phyloP scores from a whole-genome alignment of 2,329 filamentous ascomycete genomes.

The Beauveria bassiana region DNA sequence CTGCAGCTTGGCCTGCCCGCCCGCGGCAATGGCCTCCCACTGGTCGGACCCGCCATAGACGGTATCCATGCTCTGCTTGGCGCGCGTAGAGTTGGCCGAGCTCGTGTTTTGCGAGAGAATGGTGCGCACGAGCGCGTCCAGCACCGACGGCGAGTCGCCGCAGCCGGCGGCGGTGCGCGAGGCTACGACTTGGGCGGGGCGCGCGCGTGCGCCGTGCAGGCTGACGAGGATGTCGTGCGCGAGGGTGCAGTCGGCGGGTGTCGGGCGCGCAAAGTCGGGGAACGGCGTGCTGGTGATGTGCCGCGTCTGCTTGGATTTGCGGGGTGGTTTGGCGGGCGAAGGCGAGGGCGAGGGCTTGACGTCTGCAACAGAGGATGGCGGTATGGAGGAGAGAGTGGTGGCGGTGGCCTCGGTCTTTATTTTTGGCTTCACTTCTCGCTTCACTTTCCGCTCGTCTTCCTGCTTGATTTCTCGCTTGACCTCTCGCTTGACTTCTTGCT shows the following conservation, averaged over 20 bases:
- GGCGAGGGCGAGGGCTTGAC: background rate
- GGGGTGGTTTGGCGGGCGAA: background rate
- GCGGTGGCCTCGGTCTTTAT: background rate
- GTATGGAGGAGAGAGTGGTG: background rate
- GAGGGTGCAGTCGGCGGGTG: slow-evolving; percentile 57
- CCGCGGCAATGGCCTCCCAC: slow-evolving; percentile 34
- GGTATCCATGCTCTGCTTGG: slow-evolving; percentile 41
- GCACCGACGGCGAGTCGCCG: slow-evolving; percentile 41
- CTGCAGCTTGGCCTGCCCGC: slow-evolving; percentile 32
- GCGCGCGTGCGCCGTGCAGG: slow-evolving; percentile 55
- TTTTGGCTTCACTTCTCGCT: background rate
- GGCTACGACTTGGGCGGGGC: slow-evolving; percentile 53
- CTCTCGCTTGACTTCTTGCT: background rate
- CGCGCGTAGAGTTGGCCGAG: slow-evolving; percentile 49
- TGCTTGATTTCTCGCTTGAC: background rate
- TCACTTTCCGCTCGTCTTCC: too few relatives aligned
- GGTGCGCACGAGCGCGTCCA: slow-evolving; percentile 45
- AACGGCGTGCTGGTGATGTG: slow-evolving; percentile 45
- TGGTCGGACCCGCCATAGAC: slow-evolving; percentile 35
- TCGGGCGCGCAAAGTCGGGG: slow-evolving; percentile 59
- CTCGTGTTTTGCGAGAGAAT: slow-evolving; percentile 48
- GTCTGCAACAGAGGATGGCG: background rate
- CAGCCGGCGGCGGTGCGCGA: slow-evolving; percentile 59
- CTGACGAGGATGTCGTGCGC: slow-evolving; percentile 58
- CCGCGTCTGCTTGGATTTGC: slow-evolving; percentile 1